Conservation (phyloP, 768 basidiomycete genomes). For the Daedaleopsis sinensis region DNA sequence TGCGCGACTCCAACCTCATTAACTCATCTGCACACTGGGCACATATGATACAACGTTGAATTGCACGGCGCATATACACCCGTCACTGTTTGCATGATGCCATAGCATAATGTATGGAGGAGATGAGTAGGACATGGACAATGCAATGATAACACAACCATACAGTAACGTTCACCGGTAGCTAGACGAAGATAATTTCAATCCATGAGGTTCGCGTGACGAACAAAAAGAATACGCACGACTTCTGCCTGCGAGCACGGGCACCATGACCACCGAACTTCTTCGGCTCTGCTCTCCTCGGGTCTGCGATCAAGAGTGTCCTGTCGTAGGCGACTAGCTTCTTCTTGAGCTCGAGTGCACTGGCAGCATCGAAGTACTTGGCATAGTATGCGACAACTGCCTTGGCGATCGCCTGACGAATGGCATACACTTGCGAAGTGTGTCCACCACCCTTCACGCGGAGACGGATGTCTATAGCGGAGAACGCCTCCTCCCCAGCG, state of each 20-base stretch:
- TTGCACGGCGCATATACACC: slow-evolving; percentile 23
- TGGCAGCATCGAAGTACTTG: slow-evolving; percentile 98
- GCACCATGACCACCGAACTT: slow-evolving; percentile 99
- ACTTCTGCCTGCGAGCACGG: slow-evolving; percentile 97
- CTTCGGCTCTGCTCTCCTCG: slow-evolving; percentile 98
- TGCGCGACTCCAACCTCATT: too few species aligned
- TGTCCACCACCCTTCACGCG: slow-evolving; percentile 99
- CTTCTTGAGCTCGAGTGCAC: slow-evolving; percentile 98
- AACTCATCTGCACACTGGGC: too few species aligned
- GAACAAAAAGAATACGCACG: slow-evolving; percentile 47
- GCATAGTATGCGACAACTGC: slow-evolving; percentile 97
- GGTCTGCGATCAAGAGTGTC: slow-evolving; percentile 88
- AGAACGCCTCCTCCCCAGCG: slow-evolving; percentile 87
- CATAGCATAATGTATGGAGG: slow-evolving; percentile 38
- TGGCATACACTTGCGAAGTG: slow-evolving; percentile 98
- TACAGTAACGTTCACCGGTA: slow-evolving; percentile 66
- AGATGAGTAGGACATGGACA: slow-evolving; percentile 47
- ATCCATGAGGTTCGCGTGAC: neutral
- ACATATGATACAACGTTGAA: slow-evolving; percentile 17
- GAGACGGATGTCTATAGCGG: slow-evolving; percentile 91
- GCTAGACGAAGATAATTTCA: slow-evolving; percentile 43
- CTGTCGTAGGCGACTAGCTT: slow-evolving; percentile 95
- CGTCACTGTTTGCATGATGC: slow-evolving; percentile 39
- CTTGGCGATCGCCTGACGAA: slow-evolving; percentile 98
- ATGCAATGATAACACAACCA: slow-evolving; percentile 39